A percentile compares a stretch with the other conserved stretches of the same genome.
Conservation (phyloP, 768 basidiomycete genomes). For the Amyloporia xantha region DNA sequence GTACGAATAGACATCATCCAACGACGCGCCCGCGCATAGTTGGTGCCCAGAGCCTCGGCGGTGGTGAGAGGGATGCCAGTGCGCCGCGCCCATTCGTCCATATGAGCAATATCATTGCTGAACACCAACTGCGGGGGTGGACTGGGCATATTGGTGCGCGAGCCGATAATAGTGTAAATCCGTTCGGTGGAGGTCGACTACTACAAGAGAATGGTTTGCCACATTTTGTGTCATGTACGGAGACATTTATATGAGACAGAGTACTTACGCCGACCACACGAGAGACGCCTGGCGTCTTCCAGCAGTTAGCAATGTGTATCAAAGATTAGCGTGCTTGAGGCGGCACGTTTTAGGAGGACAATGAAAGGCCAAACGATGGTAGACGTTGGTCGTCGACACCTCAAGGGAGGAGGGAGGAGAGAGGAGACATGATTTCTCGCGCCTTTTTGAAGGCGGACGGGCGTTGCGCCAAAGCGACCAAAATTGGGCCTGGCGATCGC, state of each 20-base stretch:
- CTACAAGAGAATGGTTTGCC: not conserved
- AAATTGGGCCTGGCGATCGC: constrained; percentile 48
- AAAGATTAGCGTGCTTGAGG: constrained; percentile 11
- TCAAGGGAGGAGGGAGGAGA: constrained; percentile 17
- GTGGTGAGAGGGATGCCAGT: constrained; percentile 78
- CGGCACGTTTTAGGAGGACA: constrained; percentile 14
- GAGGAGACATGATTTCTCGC: constrained; percentile 23
- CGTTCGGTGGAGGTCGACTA: constrained; percentile 4
- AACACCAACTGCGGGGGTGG: constrained; percentile 58
- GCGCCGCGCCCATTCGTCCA: constrained; percentile 78
- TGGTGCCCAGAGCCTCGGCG: constrained; percentile 73
- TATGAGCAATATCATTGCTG: constrained; percentile 71
- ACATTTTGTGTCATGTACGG: not conserved
- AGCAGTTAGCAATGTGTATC: constrained; percentile 21
- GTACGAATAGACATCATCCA: constrained; percentile 61
- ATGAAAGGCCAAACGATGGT: constrained; percentile 1
- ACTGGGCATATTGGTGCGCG: constrained; percentile 17
- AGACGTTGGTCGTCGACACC: constrained; percentile 5
- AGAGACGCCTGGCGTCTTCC: constrained; percentile 17
- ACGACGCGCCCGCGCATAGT: constrained; percentile 75
- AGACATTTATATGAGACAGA: constrained; percentile 13
- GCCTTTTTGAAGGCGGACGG: constrained; percentile 42
- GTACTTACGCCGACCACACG: constrained; percentile 14
- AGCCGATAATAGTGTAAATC: constrained; percentile 5
- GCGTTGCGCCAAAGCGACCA: constrained; percentile 34